Percentiles rank a stretch among this genome's conserved stretches.
Evolutionary conservation across 129 eudicot species (phyloP).

Genomic region (Chrysanthemum makinoi): DNA sequence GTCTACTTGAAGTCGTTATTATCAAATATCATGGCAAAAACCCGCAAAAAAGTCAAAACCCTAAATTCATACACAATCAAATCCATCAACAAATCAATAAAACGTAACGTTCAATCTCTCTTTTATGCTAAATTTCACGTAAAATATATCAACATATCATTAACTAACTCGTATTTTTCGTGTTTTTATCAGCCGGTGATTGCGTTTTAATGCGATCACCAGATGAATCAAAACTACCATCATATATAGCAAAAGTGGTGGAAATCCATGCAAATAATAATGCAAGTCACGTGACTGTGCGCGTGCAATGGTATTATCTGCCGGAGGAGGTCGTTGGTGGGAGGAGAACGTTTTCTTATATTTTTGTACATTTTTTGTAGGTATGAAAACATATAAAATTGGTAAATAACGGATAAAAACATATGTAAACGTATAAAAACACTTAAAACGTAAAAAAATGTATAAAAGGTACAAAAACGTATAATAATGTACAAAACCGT

Average conservation of each 20-base stretch:
- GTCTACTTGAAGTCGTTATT: too few relatives aligned
- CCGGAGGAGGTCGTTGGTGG: conserved; percentile 78
- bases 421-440: too few relatives aligned
- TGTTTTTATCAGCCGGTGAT: conserved; percentile 48
- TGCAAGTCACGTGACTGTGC: conserved; percentile 55
- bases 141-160: conserved; percentile 1
- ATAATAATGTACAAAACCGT: too few relatives aligned
- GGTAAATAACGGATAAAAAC: too few relatives aligned
- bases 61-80: conserved; percentile 55
- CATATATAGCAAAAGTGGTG: conserved; percentile 61
- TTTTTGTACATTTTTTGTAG: too few relatives aligned
- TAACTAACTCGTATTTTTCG: background rate
- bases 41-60: conserved; percentile 40
- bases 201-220: conserved; percentile 74
- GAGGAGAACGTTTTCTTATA: too few relatives aligned
- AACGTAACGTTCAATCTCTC: conserved; percentile 34
- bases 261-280: conserved; percentile 47
- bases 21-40: conserved; percentile 39
- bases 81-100: conserved; percentile 45
- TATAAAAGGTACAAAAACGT: too few relatives aligned
- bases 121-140: background rate
- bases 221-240: conserved; percentile 50
- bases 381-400: too few relatives aligned
- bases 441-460: too few relatives aligned
- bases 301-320: conserved; percentile 77